These are phyloP conservation scores for Silene vulgaris DNA, from an alignment of 179 eudicot species.

Conservation along the genomic window DNA sequence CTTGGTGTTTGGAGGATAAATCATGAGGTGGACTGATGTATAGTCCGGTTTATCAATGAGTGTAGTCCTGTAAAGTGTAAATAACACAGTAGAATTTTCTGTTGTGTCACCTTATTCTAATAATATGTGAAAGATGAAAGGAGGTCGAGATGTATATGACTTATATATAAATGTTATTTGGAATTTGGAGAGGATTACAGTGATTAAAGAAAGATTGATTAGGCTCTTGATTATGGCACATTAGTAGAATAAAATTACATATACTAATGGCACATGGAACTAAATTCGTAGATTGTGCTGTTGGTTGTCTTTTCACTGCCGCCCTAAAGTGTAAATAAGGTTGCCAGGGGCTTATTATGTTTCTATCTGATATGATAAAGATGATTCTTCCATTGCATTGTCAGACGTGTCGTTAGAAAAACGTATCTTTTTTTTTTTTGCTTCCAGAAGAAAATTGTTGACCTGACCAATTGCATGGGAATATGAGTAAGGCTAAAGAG, in stretches of 20 bases:
- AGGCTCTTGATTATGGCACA: neutral
- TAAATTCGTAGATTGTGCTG: neutral
- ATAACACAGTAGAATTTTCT: neutral
- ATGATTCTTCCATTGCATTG: neutral
- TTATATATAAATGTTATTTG: neutral
- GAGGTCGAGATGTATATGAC: neutral
- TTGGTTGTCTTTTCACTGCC: neutral
- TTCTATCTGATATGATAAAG: neutral
- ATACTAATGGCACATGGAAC: neutral
- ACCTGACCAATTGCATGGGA: neutral
- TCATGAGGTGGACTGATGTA: too few relatives aligned
- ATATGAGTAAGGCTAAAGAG: neutral
- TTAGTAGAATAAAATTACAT: neutral
- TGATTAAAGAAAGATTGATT: neutral
- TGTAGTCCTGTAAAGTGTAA: too few relatives aligned
- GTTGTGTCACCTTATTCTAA: neutral
- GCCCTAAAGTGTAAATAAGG: neutral
- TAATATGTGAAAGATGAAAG: neutral
- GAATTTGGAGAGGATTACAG: neutral
- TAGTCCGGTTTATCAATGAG: neutral
- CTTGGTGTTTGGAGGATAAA: too few relatives aligned
- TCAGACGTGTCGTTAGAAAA: too few relatives aligned
- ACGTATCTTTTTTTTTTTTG: too few relatives aligned
- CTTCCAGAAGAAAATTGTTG: neutral
- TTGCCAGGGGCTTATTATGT: neutral